Evolutionary conservation across 805 yeast species (phyloP), one percentile per base, ranked within the genome.

Genomic region (Scheffersomyces amazonensis): DNA sequence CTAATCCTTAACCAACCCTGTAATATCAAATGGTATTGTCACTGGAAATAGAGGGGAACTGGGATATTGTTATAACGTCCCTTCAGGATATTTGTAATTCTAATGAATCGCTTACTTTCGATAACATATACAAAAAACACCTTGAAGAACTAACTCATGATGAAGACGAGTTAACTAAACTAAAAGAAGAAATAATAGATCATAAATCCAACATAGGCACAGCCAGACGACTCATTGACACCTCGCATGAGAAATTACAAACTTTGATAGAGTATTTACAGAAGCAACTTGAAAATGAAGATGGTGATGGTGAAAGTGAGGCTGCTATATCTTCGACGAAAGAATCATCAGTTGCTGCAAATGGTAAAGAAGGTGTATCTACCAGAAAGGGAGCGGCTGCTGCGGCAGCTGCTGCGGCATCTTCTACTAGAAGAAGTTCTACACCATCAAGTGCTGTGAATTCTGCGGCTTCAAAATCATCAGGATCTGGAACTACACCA

Each of bases 21-120:
- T 20, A 20, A 20, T 20, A 20, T 12, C 27, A 24, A 41, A 12
- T 1, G 37, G 12, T 16, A 39, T 18, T 7, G 20, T n/a, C 28
- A 16, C 35, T 27, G 20, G 56, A 52, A 39, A 73, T 76, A 69
- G 82, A 77, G 18, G 79, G 83, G 1, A 73, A 76, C 48, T 83
- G 91, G 91, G 85, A 80, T 48, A 72, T 75, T 21, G 81, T 81
- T 5, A 64, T 80, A 2, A 71, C 87, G 5, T 79, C 84, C 1
- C 61, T 83, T 15, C 89, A 83, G 53, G 89, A 83, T 48, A 70
- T 81, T 9, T 79, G 79, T 56, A 81, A 77, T 44, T 69, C 78
- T 19, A 81, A 81, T 49, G 86, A 79, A 47, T 66, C 73, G 11
- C 54, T 66, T 4, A 56, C 74, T 2, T 75, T 83, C 40, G 82